These are phyloP conservation scores for Lomentospora prolificans DNA, from an alignment of 2,329 filamentous ascomycete genomes.

Conservation along the genomic window DNA sequence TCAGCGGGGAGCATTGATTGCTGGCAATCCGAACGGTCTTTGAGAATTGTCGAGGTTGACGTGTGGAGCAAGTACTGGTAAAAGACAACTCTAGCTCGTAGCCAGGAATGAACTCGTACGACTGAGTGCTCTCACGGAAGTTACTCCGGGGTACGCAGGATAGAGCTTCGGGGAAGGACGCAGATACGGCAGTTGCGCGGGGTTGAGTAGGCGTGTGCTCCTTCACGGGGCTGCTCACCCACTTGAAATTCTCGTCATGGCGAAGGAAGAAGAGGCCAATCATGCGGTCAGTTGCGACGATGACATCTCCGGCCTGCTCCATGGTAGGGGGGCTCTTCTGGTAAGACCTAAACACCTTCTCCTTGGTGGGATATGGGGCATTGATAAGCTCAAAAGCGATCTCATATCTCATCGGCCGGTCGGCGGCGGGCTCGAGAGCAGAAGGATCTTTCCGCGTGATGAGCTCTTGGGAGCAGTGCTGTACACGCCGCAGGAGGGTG, in stretches of 20 bases:
- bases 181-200: conserved; percentile 29
- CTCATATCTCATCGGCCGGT: conserved; percentile 38
- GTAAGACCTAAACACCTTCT: conserved; percentile 38
- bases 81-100: conserved; percentile 37
- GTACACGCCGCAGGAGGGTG: conserved; percentile 38
- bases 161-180: conserved; percentile 32
- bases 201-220: conserved; percentile 26
- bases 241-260: conserved; percentile 40
- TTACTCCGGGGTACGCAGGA: conserved; percentile 34
- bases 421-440: conserved; percentile 29
- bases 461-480: conserved; percentile 42
- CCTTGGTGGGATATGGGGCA: conserved; percentile 24
- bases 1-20: conserved; percentile 36
- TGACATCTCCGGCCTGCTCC: conserved; percentile 33
- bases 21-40: conserved; percentile 34
- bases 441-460: conserved; percentile 41
- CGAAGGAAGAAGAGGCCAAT: conserved; percentile 39
- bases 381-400: conserved; percentile 32
- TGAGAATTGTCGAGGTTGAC: conserved; percentile 25
- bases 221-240: conserved; percentile 32
- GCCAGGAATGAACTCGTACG: conserved; percentile 38
- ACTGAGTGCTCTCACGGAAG: conserved; percentile 33
- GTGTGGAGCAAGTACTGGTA: conserved; percentile 28
- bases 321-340: conserved; percentile 36
- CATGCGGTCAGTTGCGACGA: conserved; percentile 38